phyloP scores from a whole-genome alignment of 2,329 filamentous ascomycete genomes.

The Hypoxylon sp. region DNA sequence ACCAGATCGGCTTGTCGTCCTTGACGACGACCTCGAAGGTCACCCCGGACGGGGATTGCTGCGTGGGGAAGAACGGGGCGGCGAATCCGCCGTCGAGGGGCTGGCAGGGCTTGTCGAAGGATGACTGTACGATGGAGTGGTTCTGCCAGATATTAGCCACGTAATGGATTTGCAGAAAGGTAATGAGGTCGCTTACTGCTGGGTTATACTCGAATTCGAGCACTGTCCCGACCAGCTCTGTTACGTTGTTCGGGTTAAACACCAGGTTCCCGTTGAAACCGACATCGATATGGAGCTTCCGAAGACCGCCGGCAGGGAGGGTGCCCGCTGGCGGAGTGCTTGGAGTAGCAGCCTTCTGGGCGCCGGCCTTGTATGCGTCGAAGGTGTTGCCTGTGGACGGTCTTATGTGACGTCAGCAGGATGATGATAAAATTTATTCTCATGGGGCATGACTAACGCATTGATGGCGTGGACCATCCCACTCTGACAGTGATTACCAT shows the following conservation, averaged over 20 bases:
- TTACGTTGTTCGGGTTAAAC: constrained; percentile 54
- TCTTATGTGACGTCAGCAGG: constrained; percentile 32
- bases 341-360: constrained; percentile 41
- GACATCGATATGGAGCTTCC: constrained; percentile 53
- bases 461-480: constrained; percentile 58
- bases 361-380: constrained; percentile 52
- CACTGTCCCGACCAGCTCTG: constrained; percentile 51
- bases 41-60: constrained; percentile 49
- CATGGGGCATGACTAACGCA: constrained; percentile 46
- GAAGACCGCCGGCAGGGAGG: constrained; percentile 52
- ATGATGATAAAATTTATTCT: background rate
- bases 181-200: constrained; percentile 31
- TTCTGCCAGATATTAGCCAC: constrained; percentile 42
- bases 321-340: constrained; percentile 50
- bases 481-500: constrained; percentile 59
- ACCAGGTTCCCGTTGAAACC: constrained; percentile 50
- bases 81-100: constrained; percentile 55
- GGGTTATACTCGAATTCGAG: constrained; percentile 55
- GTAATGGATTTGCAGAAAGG: background rate
- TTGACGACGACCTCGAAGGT: constrained; percentile 52
- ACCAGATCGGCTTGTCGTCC: constrained; percentile 54
- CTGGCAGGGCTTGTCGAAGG: constrained; percentile 57
- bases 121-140: constrained; percentile 56
- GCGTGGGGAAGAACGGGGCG: constrained; percentile 55
- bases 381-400: constrained; percentile 53